phyloP scores from a whole-genome alignment of 2,329 filamentous ascomycete species.

The Curvularia verruculosa region DNA sequence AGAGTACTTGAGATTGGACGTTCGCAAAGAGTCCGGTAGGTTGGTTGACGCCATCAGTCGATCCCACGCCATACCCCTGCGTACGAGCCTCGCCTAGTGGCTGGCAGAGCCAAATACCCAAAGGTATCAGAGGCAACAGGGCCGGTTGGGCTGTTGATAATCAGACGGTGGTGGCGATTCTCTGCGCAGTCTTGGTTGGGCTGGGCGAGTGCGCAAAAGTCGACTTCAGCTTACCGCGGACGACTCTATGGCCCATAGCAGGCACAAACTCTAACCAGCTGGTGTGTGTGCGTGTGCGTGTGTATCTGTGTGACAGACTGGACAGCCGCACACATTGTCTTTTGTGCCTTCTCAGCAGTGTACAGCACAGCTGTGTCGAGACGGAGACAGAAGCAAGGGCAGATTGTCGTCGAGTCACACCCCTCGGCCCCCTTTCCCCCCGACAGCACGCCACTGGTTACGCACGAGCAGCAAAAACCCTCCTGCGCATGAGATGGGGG shows the following conservation, averaged over 20 bases:
- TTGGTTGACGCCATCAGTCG: conserved; percentile 29
- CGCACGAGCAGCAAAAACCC: conserved; percentile 1
- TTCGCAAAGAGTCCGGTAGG: conserved; percentile 26
- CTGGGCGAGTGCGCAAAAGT: neutral
- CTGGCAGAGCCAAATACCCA: conserved; percentile 11
- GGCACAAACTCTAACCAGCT: neutral
- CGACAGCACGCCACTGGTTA: neutral
- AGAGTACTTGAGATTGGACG: neutral
- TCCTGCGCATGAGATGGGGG: conserved; percentile 3
- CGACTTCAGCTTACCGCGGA: conserved; percentile 4
- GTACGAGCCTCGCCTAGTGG: conserved; percentile 18
- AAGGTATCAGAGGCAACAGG: conserved; percentile 21
- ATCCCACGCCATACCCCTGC: conserved; percentile 27
- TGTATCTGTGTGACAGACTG: neutral
- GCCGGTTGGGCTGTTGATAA: neutral
- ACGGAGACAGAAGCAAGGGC: conserved; percentile 16
- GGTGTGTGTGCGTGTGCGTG: conserved; percentile 1
- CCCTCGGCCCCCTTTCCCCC: neutral
- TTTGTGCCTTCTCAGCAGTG: conserved; percentile 14
- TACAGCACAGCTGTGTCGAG: neutral
- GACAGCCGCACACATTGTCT: conserved; percentile 9
- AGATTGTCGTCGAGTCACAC: conserved; percentile 21
- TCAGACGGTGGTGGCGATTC: neutral
- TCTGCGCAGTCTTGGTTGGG: neutral
- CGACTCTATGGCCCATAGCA: neutral